A percentile compares a stretch with the other conserved stretches of the same genome.
Evolutionary conservation across 345 rosid genomes (phyloP).

Genomic region (Alliaria petiolata): DNA sequence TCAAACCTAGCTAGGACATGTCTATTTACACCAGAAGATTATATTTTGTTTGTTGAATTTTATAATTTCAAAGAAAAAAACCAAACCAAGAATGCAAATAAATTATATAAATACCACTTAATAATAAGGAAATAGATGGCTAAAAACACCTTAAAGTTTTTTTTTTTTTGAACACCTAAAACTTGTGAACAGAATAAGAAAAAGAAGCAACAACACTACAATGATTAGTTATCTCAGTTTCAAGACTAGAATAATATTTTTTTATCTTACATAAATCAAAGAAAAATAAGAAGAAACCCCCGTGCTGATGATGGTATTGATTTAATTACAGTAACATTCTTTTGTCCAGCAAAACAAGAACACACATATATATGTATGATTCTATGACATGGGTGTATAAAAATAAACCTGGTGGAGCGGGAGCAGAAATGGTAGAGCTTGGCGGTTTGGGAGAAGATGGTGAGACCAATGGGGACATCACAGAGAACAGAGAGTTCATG

Average conservation of each 20-base stretch:
- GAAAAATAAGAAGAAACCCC: not conserved
- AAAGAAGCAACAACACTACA: no score
- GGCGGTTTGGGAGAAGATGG: constrained; percentile 63
- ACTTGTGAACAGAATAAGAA: not conserved
- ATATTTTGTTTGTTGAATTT: not conserved
- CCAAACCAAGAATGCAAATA: not conserved
- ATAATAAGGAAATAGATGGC: not conserved
- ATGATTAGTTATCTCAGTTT: not conserved
- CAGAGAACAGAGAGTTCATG: constrained; percentile 71
- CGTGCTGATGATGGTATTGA: not conserved
- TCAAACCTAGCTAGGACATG: not conserved
- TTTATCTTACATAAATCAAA: not conserved
- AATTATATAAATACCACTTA: not conserved
- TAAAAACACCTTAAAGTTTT: no score
- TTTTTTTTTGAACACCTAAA: no score
- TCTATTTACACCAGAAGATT: not conserved
- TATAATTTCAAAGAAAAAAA: not conserved
- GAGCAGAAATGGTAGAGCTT: constrained; percentile 49
- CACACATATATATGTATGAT: not conserved
- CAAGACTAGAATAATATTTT: not conserved
- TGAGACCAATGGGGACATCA: constrained; percentile 65
- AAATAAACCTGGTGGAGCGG: not conserved
- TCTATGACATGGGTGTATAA: not conserved
- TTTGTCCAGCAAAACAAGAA: not conserved
- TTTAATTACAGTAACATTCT: not conserved